Base-by-base conservation (phyloP, 352 stramenopile genomes). In the Globisporangium recalcitrans region DNA sequence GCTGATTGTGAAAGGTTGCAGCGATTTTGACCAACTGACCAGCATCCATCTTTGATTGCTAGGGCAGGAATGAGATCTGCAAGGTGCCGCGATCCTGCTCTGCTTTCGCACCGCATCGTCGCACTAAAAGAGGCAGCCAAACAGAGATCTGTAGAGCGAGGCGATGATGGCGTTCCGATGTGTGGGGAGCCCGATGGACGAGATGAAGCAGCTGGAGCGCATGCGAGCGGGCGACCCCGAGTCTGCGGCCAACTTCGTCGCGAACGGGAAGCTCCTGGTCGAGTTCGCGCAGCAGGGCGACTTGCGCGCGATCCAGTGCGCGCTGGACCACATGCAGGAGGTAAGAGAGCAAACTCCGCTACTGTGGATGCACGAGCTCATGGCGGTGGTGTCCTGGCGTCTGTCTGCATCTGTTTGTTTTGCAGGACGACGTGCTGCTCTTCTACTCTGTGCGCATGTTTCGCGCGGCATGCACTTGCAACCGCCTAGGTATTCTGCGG, bases 401-500 rank as follows among this genome's bases (percentile, higher is more conserved):
- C 22, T 14, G 9, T 52, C n/a, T 21, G 13, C 22, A 27, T n/a
- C 42, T 26, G n/a, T 38, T 54, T 52, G 19, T 3, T 3, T 47
- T 34, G 34, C 46, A 87, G 70, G 65, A 73, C 9, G 73, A 78
- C 53, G 67, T 85, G 38, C 58, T 89, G 49, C 65, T 82, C 24
- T 92, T 88, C 60, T 85, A 90, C 59, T 67, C 62, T 22, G 71
- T 86, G 49, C 77, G 77, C 34, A 88, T 90, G 75, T 92, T 92
- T 51, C 78, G 79, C 26, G 69, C 78, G 21, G 83, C 83, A 59
- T 88, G 77, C 49, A 14, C 40, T 3, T 54, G 49, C 9, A 71
- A 60, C 3, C 74, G 73, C 26, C 47, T 91, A 24, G 82, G 90
- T 56, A 71, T 91, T 26, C 53, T 93, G 40, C 74, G 67, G 7